Evolutionary conservation across 345 rosid species (phyloP).

Genomic region (Brassica napus): Da-Ae NC_063436.1:22968001-22968500

Average conservation of each 20-base stretch:
- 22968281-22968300: constrained; percentile 67
- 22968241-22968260: constrained; percentile 77
- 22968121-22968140: constrained; percentile 82
- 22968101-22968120: constrained; percentile 67
- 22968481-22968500: neutral
- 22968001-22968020: neutral
- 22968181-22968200: constrained; percentile 90
- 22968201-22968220: constrained; percentile 81
- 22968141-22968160: constrained; percentile 67
- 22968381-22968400: neutral
- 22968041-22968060: neutral
- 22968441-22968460: neutral
- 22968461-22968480: neutral
- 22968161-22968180: constrained; percentile 68
- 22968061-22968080: constrained; percentile 12
- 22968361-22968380: constrained; percentile 17
- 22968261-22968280: constrained; percentile 63
- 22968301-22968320: constrained; percentile 63
- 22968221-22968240: constrained; percentile 78
- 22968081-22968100: constrained; percentile 66
- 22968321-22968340: constrained; percentile 65
- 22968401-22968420: constrained; percentile 2
- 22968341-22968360: constrained; percentile 44
- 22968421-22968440: neutral
- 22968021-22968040: neutral